Evolutionary conservation across 2,329 filamentous ascomycete genomes (phyloP).

Genomic region (Chrysoporthe puriensis): DNA sequence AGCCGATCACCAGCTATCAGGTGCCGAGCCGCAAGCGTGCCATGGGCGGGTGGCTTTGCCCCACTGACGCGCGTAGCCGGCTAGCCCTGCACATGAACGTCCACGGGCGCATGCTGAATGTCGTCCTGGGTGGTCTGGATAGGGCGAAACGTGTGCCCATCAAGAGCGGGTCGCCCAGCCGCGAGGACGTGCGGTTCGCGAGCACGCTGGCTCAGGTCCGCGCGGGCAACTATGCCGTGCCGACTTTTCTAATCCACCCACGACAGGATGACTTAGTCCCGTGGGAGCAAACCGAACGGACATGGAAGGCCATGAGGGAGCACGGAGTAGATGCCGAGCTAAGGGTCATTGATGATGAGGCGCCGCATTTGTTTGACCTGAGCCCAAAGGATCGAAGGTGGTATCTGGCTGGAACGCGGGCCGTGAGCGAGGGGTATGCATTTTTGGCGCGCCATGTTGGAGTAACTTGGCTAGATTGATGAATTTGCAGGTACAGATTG

Average conservation of each 20-base stretch:
- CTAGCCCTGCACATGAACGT: slow-evolving; percentile 39
- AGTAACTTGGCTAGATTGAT: too few relatives aligned
- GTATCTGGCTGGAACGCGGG: neutral
- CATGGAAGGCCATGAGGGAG: slow-evolving; percentile 29
- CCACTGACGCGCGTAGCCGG: slow-evolving; percentile 33
- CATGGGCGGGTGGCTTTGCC: slow-evolving; percentile 13
- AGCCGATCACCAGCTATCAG: slow-evolving; percentile 18
- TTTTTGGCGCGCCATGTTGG: neutral
- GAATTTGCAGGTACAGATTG: too few relatives aligned
- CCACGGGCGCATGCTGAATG: slow-evolving; percentile 34
- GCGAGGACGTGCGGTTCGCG: slow-evolving; percentile 29
- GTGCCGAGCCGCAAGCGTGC: neutral
- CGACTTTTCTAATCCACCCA: slow-evolving; percentile 41
- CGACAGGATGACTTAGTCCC: slow-evolving; percentile 40
- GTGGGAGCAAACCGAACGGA: slow-evolving; percentile 36
- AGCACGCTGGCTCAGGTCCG: slow-evolving; percentile 40
- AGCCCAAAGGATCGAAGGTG: too few relatives aligned
- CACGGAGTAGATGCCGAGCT: neutral
- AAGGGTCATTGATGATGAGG: slow-evolving; percentile 11
- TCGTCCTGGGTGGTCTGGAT: slow-evolving; percentile 30
- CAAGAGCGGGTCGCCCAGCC: neutral
- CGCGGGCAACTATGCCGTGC: slow-evolving; percentile 36
- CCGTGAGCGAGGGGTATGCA: neutral
- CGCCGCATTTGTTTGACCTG: slow-evolving; percentile 19
- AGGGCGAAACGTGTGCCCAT: too few relatives aligned